These are phyloP conservation scores for Lentinula raphanica DNA, from an alignment of 768 basidiomycete genomes.

Conservation along the genomic window DNA sequence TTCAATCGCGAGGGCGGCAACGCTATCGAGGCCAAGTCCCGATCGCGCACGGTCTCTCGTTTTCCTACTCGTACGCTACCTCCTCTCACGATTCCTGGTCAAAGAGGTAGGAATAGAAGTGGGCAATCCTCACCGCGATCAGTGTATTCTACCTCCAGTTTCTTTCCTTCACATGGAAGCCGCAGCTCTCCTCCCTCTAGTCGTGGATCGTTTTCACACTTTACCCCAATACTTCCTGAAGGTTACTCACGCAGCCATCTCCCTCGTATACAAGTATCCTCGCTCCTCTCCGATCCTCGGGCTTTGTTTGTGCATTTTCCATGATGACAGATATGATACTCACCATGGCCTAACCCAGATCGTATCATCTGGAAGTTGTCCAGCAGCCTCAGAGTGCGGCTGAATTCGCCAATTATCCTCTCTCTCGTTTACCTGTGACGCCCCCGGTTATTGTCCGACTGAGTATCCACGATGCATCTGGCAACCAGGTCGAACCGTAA, in stretches of 20 bases:
- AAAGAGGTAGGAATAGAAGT: constrained; percentile 3
- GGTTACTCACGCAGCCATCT: constrained; percentile 31
- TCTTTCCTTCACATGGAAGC: constrained; percentile 32
- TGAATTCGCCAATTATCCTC: constrained; percentile 67
- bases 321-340: constrained; percentile 11
- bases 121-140: constrained; percentile 9
- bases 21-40: not conserved
- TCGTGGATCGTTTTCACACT: constrained; percentile 31
- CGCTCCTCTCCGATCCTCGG: constrained; percentile 50
- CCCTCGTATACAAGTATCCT: constrained; percentile 54
- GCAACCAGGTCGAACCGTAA: constrained; percentile 74
- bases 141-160: constrained; percentile 12
- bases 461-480: constrained; percentile 65
- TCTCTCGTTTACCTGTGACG: constrained; percentile 78
- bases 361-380: constrained; percentile 78
- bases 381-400: constrained; percentile 82
- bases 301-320: constrained; percentile 38
- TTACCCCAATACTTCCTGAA: constrained; percentile 29
- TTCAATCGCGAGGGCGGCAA: not conserved
- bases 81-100: not conserved
- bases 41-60: not conserved
- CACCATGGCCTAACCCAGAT: constrained; percentile 28
- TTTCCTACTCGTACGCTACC: constrained; percentile 2
- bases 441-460: constrained; percentile 83
- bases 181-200: constrained; percentile 40